Evolutionary conservation across 1,284 basidiomycete species (phyloP).

Genomic region (Vanrija sp.): DNA sequence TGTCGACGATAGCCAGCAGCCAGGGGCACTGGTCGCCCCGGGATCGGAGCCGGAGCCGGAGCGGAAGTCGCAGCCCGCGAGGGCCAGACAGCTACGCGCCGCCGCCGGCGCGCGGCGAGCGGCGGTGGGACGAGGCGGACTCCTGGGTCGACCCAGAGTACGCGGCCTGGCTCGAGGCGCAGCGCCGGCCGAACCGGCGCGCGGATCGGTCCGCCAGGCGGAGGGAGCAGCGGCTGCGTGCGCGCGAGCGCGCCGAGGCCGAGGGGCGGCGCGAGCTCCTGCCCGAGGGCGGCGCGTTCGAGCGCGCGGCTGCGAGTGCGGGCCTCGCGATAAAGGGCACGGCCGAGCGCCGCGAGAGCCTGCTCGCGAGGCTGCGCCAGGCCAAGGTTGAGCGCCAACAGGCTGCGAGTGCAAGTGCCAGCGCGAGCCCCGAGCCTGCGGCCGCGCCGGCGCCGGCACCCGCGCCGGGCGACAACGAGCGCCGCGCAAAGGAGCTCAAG

Average conservation of each 20-base stretch:
- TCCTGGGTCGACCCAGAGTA: constrained; percentile 43
- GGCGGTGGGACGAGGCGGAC: constrained; percentile 40
- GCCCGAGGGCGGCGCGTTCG: background rate
- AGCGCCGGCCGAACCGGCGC: constrained; percentile 2
- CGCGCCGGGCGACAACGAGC: constrained; percentile 26
- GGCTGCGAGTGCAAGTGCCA: background rate
- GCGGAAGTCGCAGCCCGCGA: background rate
- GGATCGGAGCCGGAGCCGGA: background rate
- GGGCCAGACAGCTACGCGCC: constrained; percentile 28
- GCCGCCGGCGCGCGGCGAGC: constrained; percentile 17
- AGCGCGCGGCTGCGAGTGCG: constrained; percentile 5
- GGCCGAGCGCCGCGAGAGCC: constrained; percentile 12
- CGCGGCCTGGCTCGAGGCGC: background rate
- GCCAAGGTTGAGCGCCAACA: constrained; percentile 1
- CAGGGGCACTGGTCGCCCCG: background rate
- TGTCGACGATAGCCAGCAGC: too few relatives aligned
- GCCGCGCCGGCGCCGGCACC: background rate
- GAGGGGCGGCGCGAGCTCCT: background rate
- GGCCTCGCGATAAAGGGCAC: constrained; percentile 13
- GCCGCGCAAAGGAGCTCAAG: constrained; percentile 28
- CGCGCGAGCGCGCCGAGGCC: background rate
- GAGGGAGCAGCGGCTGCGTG: background rate
- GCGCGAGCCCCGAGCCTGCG: background rate
- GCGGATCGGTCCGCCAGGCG: background rate
- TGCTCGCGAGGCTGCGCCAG: constrained; percentile 14